These are phyloP conservation scores for Alloteropsis angusta DNA, from an alignment of 202 grass and related monocot species.

Conservation along the genomic window DNA sequence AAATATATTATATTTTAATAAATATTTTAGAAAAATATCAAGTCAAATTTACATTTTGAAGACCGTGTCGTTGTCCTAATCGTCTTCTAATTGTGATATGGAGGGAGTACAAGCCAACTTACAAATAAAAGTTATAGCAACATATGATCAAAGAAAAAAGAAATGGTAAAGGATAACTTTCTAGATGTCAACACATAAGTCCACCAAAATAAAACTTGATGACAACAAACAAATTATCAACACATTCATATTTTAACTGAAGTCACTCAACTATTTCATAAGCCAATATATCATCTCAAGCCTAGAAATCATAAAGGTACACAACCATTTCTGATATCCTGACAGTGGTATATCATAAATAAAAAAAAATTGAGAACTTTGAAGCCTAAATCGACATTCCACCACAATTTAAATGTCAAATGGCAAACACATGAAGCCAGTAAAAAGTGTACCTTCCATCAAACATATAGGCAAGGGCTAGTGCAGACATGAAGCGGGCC, in stretches of 20 bases:
- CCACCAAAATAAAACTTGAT: background rate
- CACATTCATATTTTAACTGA: background rate
- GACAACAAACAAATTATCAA: background rate
- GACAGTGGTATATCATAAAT: background rate
- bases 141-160: background rate
- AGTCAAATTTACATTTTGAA: no score
- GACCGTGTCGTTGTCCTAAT: no score
- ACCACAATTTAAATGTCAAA: background rate
- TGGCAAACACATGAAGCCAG: background rate
- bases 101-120: background rate
- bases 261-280: background rate
- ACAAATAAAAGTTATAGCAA: background rate
- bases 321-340: background rate
- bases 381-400: background rate
- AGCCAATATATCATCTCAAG: background rate
- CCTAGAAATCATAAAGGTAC: background rate
- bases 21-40: no score
- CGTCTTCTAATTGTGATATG: no score
- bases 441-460: constrained; percentile 74
- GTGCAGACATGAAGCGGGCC: constrained; percentile 98
- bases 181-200: constrained; percentile 5
- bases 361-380: background rate
- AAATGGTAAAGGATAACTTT: background rate
- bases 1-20: no score
- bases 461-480: constrained; percentile 98